Evolutionary conservation across 345 rosid species (phyloP).

Genomic region (Jatropha curcas): DNA sequence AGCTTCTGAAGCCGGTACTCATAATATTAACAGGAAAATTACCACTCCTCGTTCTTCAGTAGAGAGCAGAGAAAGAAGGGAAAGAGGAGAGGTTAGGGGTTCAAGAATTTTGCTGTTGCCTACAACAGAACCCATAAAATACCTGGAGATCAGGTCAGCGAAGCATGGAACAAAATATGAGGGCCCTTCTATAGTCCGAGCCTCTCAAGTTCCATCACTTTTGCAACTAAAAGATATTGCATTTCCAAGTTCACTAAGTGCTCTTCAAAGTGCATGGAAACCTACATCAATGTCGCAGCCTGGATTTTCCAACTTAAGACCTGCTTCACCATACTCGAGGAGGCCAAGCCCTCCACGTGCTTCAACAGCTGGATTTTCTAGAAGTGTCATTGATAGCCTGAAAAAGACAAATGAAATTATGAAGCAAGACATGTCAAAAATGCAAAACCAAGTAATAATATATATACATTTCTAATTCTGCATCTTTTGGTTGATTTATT

Average conservation of each 20-base stretch:
- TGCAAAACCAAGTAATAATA: conserved; percentile 65
- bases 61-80: conserved; percentile 54
- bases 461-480: conserved; percentile 13
- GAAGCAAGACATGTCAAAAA: conserved; percentile 72
- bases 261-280: conserved; percentile 63
- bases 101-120: conserved; percentile 64
- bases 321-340: conserved; percentile 60
- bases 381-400: conserved; percentile 71
- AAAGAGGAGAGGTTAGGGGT: conserved; percentile 45
- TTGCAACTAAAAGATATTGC: conserved; percentile 64
- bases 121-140: conserved; percentile 67
- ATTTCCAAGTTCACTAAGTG: conserved; percentile 71
- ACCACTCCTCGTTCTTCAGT: conserved; percentile 44
- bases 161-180: conserved; percentile 51
- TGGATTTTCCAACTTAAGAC: conserved; percentile 41
- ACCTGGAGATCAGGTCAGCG: conserved; percentile 62
- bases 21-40: conserved; percentile 39
- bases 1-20: conserved; percentile 60
- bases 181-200: conserved; percentile 52
- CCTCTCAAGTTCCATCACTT: conserved; percentile 76
- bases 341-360: conserved; percentile 75
- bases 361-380: conserved; percentile 57
- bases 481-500: conserved; percentile 14
- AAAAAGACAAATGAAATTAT: conserved; percentile 78
- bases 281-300: conserved; percentile 37